phyloP scores from a whole-genome alignment of 225 moss, liverwort and hornwort species.

The Sphagnum tenellum region DNA sequence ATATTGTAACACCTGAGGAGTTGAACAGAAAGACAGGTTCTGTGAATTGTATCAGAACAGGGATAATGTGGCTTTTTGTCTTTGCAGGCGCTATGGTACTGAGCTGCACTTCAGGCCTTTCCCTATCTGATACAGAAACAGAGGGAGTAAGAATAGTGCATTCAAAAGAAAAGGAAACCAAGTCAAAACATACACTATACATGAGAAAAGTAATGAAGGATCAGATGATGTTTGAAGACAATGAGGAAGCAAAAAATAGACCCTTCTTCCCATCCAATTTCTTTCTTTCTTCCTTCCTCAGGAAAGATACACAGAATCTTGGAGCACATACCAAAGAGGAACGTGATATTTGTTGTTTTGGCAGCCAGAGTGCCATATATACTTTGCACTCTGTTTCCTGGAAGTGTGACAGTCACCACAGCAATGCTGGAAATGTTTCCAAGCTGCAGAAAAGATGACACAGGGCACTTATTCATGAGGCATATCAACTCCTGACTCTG shows the following conservation, averaged over 20 bases:
- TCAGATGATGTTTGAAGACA: too few species aligned
- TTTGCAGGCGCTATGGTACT: conserved; percentile 62
- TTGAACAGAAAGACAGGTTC: conserved; percentile 68
- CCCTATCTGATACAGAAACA: conserved; percentile 42
- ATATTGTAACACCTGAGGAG: conserved; percentile 36
- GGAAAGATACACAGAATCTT: neutral
- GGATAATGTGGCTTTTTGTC: conserved; percentile 44
- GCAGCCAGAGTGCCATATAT: conserved; percentile 56
- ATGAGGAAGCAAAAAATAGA: too few species aligned
- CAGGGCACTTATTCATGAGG: too few species aligned
- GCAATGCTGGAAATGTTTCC: conserved; percentile 34
- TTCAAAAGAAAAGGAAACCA: too few species aligned
- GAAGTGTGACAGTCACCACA: conserved; percentile 55
- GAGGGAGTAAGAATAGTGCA: too few species aligned
- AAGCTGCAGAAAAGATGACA: conserved; percentile 27
- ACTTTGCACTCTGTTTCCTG: conserved; percentile 44
- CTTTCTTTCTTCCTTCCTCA: too few species aligned
- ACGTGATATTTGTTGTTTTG: conserved; percentile 36
- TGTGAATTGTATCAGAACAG: conserved; percentile 58
- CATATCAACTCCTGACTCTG: too few species aligned
- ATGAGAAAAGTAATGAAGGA: too few species aligned
- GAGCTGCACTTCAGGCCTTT: conserved; percentile 47
- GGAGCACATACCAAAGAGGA: conserved; percentile 62
- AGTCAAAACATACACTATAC: too few species aligned
- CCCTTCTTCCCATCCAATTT: too few species aligned